phyloP scores from a whole-genome alignment of 495 filamentous ascomycete genomes.

The Collariella sp. region DNA sequence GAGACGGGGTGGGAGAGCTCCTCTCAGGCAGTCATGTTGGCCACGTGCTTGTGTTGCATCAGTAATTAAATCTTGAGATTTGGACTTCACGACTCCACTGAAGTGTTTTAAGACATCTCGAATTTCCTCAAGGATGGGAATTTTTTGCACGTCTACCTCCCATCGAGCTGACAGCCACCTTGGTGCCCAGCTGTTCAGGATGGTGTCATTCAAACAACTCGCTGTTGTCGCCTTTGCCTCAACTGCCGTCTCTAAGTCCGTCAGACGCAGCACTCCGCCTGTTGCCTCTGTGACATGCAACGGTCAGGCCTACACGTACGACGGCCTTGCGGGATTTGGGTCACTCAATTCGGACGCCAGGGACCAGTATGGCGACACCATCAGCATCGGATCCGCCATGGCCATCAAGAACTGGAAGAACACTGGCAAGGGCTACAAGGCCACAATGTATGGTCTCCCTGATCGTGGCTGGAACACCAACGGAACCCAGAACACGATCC shows the following conservation, averaged over 20 bases:
- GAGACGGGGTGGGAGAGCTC: no score
- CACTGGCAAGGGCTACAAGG: slow-evolving; percentile 48
- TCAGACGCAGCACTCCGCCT: neutral
- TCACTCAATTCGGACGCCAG: slow-evolving; percentile 48
- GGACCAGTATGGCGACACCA: slow-evolving; percentile 67
- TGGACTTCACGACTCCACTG: no score
- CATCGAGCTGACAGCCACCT: no score
- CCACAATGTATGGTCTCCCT: slow-evolving; percentile 56
- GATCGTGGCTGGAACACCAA: slow-evolving; percentile 72
- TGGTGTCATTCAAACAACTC: slow-evolving; percentile 3
- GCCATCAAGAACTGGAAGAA: slow-evolving; percentile 63
- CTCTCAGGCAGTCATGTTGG: no score
- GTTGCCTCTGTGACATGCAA: slow-evolving; percentile 38
- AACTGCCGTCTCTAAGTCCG: neutral
- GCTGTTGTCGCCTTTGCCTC: neutral
- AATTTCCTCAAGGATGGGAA: no score
- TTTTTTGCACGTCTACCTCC: no score
- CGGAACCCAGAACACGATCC: slow-evolving; percentile 66
- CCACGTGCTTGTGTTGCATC: no score
- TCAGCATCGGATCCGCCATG: slow-evolving; percentile 61
- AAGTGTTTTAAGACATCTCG: no score
- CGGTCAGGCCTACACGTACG: slow-evolving; percentile 56
- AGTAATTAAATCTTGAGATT: no score
- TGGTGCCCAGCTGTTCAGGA: neutral
- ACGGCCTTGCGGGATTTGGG: slow-evolving; percentile 62